These are phyloP conservation scores for Lipomyces chichibuensis DNA, from an alignment of 805 yeast genomes.

Conservation along the genomic window DNA sequence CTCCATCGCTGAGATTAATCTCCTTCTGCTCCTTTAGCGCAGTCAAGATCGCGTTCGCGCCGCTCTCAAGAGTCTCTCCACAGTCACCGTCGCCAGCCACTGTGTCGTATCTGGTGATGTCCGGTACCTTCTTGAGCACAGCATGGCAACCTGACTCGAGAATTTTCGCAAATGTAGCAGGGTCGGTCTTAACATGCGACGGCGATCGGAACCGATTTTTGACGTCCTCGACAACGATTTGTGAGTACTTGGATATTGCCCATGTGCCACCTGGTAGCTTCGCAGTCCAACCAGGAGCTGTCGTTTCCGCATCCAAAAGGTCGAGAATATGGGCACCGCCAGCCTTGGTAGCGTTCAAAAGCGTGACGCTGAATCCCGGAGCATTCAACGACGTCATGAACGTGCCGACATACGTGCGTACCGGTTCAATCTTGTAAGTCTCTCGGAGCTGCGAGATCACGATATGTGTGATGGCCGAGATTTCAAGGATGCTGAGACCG, in stretches of 20 bases:
- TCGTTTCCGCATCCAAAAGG: constrained; percentile 9
- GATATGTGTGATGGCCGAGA: constrained; percentile 56
- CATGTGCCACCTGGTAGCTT: too few species aligned
- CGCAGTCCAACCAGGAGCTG: constrained; percentile 19
- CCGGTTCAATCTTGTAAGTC: constrained; percentile 62
- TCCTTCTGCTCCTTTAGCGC: not conserved
- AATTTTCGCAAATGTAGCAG: constrained; percentile 27
- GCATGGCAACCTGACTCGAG: constrained; percentile 55
- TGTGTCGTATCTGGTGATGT: constrained; percentile 80
- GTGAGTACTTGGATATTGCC: too few species aligned
- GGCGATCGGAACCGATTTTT: too few species aligned
- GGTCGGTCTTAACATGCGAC: too few species aligned
- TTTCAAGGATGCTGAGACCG: constrained; percentile 79
- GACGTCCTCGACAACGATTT: too few species aligned
- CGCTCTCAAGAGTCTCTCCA: constrained; percentile 83
- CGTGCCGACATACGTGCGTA: constrained; percentile 69
- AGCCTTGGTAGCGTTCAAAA: constrained; percentile 48
- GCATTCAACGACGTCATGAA: constrained; percentile 88
- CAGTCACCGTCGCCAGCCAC: constrained; percentile 96
- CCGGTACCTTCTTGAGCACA: constrained; percentile 68
- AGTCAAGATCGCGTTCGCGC: constrained; percentile 65
- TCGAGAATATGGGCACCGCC: constrained; percentile 2
- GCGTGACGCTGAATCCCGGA: constrained; percentile 84
- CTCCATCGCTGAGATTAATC: constrained; percentile 40
- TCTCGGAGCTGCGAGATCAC: constrained; percentile 52